A percentile compares a stretch with the other conserved stretches of the same genome.
phyloP scores from a whole-genome alignment of 352 stramenopile genomes.

The Pythium phragmitis region DNA sequence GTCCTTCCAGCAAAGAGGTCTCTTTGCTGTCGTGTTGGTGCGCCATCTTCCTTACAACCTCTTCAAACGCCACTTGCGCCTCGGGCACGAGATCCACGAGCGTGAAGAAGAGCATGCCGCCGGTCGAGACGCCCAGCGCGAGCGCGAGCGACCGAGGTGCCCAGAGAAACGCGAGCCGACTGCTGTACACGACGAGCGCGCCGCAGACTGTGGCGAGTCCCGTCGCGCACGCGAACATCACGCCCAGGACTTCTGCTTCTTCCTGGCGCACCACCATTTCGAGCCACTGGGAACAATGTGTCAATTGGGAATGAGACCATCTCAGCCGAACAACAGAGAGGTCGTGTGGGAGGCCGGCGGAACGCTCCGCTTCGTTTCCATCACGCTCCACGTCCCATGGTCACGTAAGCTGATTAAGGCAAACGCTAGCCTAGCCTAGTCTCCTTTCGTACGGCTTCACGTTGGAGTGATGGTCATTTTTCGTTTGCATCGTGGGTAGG shows the following conservation, averaged over 20 bases:
- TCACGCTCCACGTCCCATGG: background rate
- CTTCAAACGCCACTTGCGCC: constrained; percentile 17
- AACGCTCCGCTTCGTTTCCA: background rate
- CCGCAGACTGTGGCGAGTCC: constrained; percentile 22
- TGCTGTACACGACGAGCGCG: constrained; percentile 29
- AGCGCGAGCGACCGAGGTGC: constrained; percentile 23
- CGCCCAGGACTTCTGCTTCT: constrained; percentile 16
- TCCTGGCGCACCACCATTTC: background rate
- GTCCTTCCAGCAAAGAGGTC: constrained; percentile 1
- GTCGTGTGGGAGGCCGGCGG: no score
- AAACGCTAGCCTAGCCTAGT: background rate
- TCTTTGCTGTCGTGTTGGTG: background rate
- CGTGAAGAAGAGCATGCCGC: constrained; percentile 28
- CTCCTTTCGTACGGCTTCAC: background rate
- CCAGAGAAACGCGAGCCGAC: constrained; percentile 25
- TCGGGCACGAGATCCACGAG: constrained; percentile 24
- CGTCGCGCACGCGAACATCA: constrained; percentile 25
- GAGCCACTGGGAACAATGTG: background rate
- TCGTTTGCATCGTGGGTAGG: constrained; percentile 3
- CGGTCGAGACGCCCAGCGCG: constrained; percentile 25
- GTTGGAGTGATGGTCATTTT: constrained; percentile 5
- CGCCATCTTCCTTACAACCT: background rate
- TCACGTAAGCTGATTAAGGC: background rate
- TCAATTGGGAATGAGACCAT: background rate
- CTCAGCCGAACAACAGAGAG: background rate